These are phyloP conservation scores for Peniophora sp. DNA, from an alignment of 1,284 basidiomycete species.

Conservation along the genomic window DNA sequence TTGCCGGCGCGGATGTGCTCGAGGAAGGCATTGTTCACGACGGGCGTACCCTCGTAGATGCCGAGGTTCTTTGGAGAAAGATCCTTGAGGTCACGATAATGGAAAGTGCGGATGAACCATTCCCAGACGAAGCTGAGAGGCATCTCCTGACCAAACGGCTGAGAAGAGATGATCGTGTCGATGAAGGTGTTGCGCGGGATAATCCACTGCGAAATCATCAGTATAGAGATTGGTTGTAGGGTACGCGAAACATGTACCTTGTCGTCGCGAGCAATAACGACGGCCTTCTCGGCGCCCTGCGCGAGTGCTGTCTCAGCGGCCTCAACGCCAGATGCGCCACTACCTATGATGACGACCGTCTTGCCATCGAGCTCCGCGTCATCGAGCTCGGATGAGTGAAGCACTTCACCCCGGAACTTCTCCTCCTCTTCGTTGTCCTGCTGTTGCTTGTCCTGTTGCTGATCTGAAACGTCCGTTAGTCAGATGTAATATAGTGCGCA, in stretches of 20 bases:
- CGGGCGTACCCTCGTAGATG: slow-evolving; percentile 42
- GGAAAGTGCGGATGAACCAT: slow-evolving; percentile 36
- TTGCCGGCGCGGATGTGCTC: slow-evolving; percentile 38
- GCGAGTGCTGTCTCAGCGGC: slow-evolving; percentile 47
- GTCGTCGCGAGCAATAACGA: slow-evolving; percentile 37
- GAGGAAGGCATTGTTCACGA: slow-evolving; percentile 54
- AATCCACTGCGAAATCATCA: background rate
- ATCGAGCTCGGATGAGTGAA: slow-evolving; percentile 48
- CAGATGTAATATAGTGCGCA: too few species aligned
- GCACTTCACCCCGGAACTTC: slow-evolving; percentile 33
- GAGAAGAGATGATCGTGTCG: slow-evolving; percentile 44
- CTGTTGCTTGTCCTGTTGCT: background rate
- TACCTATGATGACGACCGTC: slow-evolving; percentile 45
- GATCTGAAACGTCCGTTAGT: background rate
- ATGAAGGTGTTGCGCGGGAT: slow-evolving; percentile 36
- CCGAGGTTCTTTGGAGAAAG: slow-evolving; percentile 34
- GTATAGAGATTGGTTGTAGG: background rate
- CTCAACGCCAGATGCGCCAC: slow-evolving; percentile 55
- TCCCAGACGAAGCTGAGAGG: slow-evolving; percentile 48
- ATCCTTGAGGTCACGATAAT: slow-evolving; percentile 46
- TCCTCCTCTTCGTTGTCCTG: slow-evolving; percentile 10
- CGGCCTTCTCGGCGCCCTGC: slow-evolving; percentile 34
- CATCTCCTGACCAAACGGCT: slow-evolving; percentile 54
- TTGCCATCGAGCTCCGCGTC: slow-evolving; percentile 33
- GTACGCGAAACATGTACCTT: slow-evolving; percentile 15